These are phyloP conservation scores for Chenopodium berlandieri DNA, from an alignment of 148 eudicot species.

Conservation along the genomic window DNA sequence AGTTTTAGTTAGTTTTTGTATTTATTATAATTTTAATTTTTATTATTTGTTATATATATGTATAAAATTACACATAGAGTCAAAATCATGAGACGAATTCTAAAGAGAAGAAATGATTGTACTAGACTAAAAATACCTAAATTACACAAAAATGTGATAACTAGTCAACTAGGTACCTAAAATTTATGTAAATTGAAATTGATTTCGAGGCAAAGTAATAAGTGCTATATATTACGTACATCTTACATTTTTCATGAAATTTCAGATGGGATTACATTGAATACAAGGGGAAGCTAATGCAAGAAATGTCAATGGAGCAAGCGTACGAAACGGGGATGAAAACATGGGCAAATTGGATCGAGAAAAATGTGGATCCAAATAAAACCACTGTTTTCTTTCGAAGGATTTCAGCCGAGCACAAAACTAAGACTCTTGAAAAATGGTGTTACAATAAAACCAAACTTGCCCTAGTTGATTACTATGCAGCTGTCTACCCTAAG, in stretches of 20 bases:
- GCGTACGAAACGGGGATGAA: slow-evolving; percentile 38
- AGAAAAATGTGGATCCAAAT: not conserved
- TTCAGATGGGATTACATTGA: slow-evolving; percentile 48
- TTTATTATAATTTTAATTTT: too few species aligned
- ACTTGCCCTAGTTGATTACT: slow-evolving; percentile 3
- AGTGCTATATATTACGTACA: too few species aligned
- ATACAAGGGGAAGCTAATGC: slow-evolving; percentile 20
- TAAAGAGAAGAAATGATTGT: too few species aligned
- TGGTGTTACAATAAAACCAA: slow-evolving; percentile 25
- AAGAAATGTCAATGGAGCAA: slow-evolving; percentile 31
- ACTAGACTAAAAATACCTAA: too few species aligned
- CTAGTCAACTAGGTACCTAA: too few species aligned
- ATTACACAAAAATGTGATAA: too few species aligned
- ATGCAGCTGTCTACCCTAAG: slow-evolving; percentile 8
- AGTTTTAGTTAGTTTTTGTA: too few species aligned
- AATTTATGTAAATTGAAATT: too few species aligned
- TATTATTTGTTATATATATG: too few species aligned
- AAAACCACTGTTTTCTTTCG: slow-evolving; percentile 18
- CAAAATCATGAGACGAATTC: too few species aligned
- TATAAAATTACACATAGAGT: too few species aligned
- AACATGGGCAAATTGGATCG: slow-evolving; percentile 40
- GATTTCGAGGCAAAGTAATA: too few species aligned
- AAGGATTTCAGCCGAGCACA: slow-evolving; percentile 27
- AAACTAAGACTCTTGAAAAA: not conserved
- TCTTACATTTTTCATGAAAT: not conserved